Base-by-base conservation (phyloP, 106 monocot genomes). In the Dactylorhiza incarnata region DNA sequence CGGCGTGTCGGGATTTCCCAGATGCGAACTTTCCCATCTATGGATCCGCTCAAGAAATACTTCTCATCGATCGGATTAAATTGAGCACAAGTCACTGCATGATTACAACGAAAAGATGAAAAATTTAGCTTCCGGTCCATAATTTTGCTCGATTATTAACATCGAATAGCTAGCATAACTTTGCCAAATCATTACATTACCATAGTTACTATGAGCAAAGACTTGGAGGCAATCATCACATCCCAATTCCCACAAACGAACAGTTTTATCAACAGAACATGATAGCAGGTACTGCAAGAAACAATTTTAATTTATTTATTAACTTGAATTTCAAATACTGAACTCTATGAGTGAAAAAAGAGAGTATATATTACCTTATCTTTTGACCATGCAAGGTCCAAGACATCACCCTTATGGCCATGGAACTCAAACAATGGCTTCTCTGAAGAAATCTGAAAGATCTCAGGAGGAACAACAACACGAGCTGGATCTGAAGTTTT, bases 381-480 rank as follows among this genome's bases (percentile, higher is more conserved):
- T 14, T 81, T 84, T 48, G 95, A 95, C 95, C 95, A 95, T 22
- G 91, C 89, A 45, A 95, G 82, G 78, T 95, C 95, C 75, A 95
- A 74, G 5, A 95, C 78, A 62, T 84, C 86, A 15, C 85, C 89
- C 56, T 70, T 47, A 75, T 95, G 95, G 2, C 89, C 95, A 71
- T 46, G 66, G 73, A 95, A 91, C 73, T 91, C 87, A 73, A 89
- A 88, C 69, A 91, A 9, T 52, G 95, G 89, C 20, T 79, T 75
- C 70, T 89, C 86, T n/a, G 84, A 77, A 48, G 84, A 77, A 48
- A 95, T 72, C 24, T 76, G 52, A 74, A 89, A 91, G 17, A 84
- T 73, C n/a, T 83, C 75, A 9, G 82, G 53, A 22, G 89, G 91
- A 22, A 91, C 75, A 24, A 94, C 76, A 49, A 94, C 83, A 82